Evolutionary conservation across 129 eudicot species (phyloP).

Genomic region (Ambrosia artemisiifolia): DNA sequence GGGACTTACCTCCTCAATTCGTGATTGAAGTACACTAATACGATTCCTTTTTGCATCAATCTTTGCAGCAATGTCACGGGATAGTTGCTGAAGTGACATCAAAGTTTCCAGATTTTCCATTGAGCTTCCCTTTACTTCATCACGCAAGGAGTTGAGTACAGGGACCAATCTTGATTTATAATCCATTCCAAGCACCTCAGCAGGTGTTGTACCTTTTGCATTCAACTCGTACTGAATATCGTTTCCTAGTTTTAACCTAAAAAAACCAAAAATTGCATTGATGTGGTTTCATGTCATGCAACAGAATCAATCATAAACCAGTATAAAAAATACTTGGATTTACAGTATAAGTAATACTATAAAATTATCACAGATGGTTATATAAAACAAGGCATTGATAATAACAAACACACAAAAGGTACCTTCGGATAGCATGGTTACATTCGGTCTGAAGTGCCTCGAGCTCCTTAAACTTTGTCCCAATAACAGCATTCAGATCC

Average conservation of each 20-base stretch:
- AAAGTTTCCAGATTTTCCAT: constrained; percentile 66
- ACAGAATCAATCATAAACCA: constrained; percentile 15
- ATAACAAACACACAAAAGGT: background rate
- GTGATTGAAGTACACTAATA: constrained; percentile 49
- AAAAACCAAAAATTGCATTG: background rate
- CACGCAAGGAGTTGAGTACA: constrained; percentile 52
- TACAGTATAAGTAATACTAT: background rate
- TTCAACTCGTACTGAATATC: constrained; percentile 65
- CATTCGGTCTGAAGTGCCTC: constrained; percentile 61
- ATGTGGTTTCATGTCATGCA: background rate
- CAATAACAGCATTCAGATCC: constrained; percentile 51
- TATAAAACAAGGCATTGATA: background rate
- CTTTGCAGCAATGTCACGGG: constrained; percentile 57
- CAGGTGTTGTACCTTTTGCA: constrained; percentile 60
- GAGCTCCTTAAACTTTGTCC: constrained; percentile 73
- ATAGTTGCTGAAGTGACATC: constrained; percentile 68
- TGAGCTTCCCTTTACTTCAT: constrained; percentile 57
- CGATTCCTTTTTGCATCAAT: constrained; percentile 60
- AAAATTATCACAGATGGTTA: background rate
- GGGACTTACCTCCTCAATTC: constrained; percentile 62
- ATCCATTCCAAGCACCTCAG: constrained; percentile 77
- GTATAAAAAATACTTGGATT: background rate
- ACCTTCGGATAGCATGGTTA: constrained; percentile 80
- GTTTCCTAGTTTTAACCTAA: constrained; percentile 79
- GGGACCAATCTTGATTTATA: constrained; percentile 70